Base-by-base conservation (phyloP, 2,329 filamentous ascomycete genomes). In the Helicocarpus griseus region DNA sequence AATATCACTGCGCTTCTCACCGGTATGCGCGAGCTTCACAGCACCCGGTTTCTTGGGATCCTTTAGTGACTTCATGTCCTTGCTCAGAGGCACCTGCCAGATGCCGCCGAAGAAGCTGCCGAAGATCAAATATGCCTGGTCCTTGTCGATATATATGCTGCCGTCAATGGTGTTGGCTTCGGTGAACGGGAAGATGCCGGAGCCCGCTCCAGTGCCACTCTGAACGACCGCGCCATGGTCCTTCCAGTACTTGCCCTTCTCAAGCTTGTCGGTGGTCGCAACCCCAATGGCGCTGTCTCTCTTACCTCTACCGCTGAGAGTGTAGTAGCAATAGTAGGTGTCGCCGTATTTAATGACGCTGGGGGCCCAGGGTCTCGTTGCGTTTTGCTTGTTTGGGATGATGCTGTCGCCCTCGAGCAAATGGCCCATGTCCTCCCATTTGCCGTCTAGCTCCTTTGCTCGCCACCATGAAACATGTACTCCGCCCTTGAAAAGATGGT, bases 121-220 rank as follows among this genome's bases (percentile, higher is more conserved):
- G 13, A 58, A 69, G 17, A 60, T 59, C 24, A 70, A 50, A 47
- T 67, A 68, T 0, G 62, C 59, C 21, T 60, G 50, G 2, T 60
- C 59, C 1, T 49, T 26, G 0, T 54, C 50, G 5, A 68, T 61
- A 21, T 68, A 64, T 0, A 66, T 58, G 19, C 29, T 48, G 4
- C 62, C 56, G 51, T 70, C 67, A 24, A 70, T 69, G 7, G 67
- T 65, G 50, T 70, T 70, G 5, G 66, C 61, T n/a, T 58, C 54
- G 1, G 57, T 67, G 26, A 64, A 68, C 5, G 67, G 67, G 38
- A 57, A 63, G 2, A 62, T 47, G 2, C 57, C 33, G 0, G 65
- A 64, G 8, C 57, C 52, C 0, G 52, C 48, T 0, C 66, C 67
- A 0, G 46, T 46, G 2, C 59, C 64, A 0, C 67, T 67, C 13